Evolutionary conservation across 148 eudicot genomes (phyloP).

Genomic region (Agrostemma githago): DNA sequence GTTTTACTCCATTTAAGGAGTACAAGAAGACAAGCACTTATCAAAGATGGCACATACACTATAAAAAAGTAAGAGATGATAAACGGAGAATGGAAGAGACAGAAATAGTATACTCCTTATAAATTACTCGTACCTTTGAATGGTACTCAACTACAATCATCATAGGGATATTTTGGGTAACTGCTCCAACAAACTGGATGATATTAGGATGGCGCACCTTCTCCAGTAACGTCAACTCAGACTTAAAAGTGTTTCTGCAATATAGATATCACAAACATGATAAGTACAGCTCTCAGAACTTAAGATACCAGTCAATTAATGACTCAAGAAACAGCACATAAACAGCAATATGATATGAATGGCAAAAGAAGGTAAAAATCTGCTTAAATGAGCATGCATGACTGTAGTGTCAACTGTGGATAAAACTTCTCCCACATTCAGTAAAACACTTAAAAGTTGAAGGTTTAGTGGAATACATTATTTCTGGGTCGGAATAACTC

Average conservation of each 20-base stretch:
- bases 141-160: conserved; percentile 94
- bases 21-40: neutral
- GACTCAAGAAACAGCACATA: conserved; percentile 10
- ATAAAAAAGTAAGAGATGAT: neutral
- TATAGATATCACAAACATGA: neutral
- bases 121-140: conserved; percentile 41
- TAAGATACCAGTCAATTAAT: neutral
- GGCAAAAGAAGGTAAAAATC: neutral
- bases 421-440: neutral
- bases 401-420: neutral
- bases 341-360: neutral
- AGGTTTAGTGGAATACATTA: conserved; percentile 52
- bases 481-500: conserved; percentile 78
- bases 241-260: conserved; percentile 81
- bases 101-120: neutral
- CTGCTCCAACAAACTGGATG: conserved; percentile 99
- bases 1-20: neutral
- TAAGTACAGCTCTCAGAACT: neutral
- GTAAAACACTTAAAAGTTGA: conserved; percentile 4
- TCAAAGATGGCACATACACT: neutral
- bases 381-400: neutral
- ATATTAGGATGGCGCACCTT: conserved; percentile 99
- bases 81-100: neutral
- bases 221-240: conserved; percentile 83
- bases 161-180: conserved; percentile 96